Conservation (phyloP, 2,329 filamentous ascomycete genomes). For the Trichoderma afroharzianum region DNA sequence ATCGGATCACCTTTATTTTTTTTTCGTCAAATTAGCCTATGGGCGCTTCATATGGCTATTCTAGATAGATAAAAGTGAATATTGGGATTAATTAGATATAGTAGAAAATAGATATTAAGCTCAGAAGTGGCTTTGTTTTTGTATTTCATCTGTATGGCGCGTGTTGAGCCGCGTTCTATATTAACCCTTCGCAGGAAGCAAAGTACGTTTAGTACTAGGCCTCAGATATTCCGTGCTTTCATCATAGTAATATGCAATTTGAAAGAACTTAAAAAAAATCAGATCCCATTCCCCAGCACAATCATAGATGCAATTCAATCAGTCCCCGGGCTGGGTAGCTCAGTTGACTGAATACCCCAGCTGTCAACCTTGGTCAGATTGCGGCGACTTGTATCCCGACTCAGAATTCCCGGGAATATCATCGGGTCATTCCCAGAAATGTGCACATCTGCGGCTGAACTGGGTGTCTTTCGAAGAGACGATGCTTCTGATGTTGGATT, state of each 20-base stretch:
- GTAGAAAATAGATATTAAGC: rapidly evolving
- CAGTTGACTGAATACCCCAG: conserved; percentile 5
- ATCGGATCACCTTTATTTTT: not conserved
- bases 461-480: conserved; percentile 31
- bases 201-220: not conserved
- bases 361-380: not conserved
- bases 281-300: not conserved
- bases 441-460: conserved; percentile 42
- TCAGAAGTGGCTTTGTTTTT: not conserved
- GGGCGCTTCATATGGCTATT: not conserved
- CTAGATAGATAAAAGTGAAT: not conserved
- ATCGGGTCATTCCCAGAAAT: conserved; percentile 60
- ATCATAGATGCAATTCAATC: not conserved
- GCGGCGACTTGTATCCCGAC: not conserved
- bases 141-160: not conserved
- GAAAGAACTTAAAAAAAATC: not conserved
- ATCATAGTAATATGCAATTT: not conserved
- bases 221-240: not conserved
- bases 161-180: not conserved
- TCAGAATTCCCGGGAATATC: conserved; percentile 68
- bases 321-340: not conserved
- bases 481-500: not conserved
- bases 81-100: not conserved
- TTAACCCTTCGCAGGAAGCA: not conserved
- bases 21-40: not conserved